A percentile compares a stretch with the other conserved stretches of the same genome.
Evolutionary conservation across 148 eudicot species (phyloP).

Genomic region (Fagopyrum esculentum): DNA sequence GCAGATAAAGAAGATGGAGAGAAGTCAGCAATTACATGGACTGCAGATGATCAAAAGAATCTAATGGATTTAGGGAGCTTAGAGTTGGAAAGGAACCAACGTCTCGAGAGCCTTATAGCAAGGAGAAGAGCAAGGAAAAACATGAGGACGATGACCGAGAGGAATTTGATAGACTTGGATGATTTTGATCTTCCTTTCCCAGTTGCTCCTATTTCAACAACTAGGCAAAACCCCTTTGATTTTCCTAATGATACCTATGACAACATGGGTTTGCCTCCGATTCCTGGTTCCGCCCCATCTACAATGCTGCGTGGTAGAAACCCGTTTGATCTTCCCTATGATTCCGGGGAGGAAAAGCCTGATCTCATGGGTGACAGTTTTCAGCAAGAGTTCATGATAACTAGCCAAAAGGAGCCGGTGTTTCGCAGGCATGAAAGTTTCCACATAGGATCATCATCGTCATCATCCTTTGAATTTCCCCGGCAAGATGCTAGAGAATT

Average conservation of each 20-base stretch:
- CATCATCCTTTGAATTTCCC: constrained; percentile 43
- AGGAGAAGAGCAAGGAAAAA: constrained; percentile 52
- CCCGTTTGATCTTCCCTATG: constrained; percentile 82
- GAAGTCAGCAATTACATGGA: constrained; percentile 60
- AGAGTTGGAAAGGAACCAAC: constrained; percentile 64
- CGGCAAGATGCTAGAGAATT: constrained; percentile 27
- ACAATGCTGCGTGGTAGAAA: constrained; percentile 41
- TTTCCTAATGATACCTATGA: constrained; percentile 44
- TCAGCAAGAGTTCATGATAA: constrained; percentile 44
- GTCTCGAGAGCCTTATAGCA: constrained; percentile 66
- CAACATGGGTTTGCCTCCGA: constrained; percentile 53
- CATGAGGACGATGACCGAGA: constrained; percentile 40
- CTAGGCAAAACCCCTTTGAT: constrained; percentile 63
- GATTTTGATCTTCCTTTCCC: constrained; percentile 45
- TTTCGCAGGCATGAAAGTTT: constrained; percentile 70
- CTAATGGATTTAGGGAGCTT: constrained; percentile 75
- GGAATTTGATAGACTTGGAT: constrained; percentile 62
- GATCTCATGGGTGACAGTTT: constrained; percentile 55
- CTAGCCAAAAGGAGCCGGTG: constrained; percentile 39
- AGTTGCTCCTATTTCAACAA: constrained; percentile 50
- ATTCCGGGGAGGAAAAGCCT: constrained; percentile 79
- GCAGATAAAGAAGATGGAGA: constrained; percentile 31
- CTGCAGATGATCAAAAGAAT: constrained; percentile 76
- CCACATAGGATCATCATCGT: constrained; percentile 48
- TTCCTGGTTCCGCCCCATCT: constrained; percentile 85